Evolutionary conservation across 495 filamentous ascomycete genomes (phyloP), one percentile per base, ranked within the genome.

Genomic region (Geopyxis carbonaria): DNA sequence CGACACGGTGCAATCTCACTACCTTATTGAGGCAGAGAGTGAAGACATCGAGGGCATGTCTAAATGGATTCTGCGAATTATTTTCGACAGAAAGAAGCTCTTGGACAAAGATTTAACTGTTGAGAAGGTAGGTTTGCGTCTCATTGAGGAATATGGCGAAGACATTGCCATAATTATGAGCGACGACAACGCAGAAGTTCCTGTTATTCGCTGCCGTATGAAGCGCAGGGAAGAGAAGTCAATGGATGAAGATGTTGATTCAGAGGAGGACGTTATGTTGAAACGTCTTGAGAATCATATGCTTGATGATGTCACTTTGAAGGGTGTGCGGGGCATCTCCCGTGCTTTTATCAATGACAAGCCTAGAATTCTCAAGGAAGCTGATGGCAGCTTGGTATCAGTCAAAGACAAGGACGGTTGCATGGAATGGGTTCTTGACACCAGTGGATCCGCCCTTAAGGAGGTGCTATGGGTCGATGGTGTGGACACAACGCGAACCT

Each of bases 1-100:
- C 24, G 89, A 99, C 53, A 91, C 93, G 70, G 80, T 99, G 3
- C 81, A 89, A 54, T 93, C 91, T 0, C 94, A 93, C 64, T 99
- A 86, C 66, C 74, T 95, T 51, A 78, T 99, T 48, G 83, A 85
- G 2, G 86, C 93, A 48, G 81, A 87, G 40, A 70, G 68, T 13
- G 78, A 83, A 31, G 67, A 80, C 10, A 62, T 76, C 2, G 73
- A 77, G 20, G 68, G 63, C 37, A 86, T 94, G 58, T 94, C 91
- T 3, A 79, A 81, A 55, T 99, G 89, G 89, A 56, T 99, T 33
- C 71, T 99, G 35, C 83, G 89, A 61, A 79, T 99, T 43, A 73
- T 85, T n/a, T 72, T 99, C 31, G 83, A 85, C 50, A 76, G 89
- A 24, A 78, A 85, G 37, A 85, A 87, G 62, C 70, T 99, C 59